Base-by-base conservation (phyloP, 768 basidiomycete species). In the Leccinum incarnatum region DNA sequence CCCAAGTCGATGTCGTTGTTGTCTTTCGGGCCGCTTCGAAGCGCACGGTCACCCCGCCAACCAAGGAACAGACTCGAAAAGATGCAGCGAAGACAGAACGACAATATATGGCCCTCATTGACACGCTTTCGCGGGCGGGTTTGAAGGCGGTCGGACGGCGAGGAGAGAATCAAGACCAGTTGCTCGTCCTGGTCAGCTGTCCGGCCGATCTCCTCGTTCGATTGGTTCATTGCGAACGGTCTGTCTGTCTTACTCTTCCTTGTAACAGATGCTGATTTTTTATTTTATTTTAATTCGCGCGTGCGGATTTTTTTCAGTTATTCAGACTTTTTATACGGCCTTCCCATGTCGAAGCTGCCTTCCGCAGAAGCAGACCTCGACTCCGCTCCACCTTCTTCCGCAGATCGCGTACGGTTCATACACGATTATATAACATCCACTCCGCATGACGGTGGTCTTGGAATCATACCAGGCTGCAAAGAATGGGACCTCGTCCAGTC, bases 401-500 rank as follows among this genome's bases (percentile, higher is more conserved):
- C 91, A 1, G 89, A 94, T 67, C 83, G 88, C n/a, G 76, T 95
- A 21, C 85, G 93, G n/a, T 82, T 93, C 30, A 80, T 93, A 0
- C 79, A 94, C 66, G 69, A 79, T 7, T 88, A 87, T 69, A 77
- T 95, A 59, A 85, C 91, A 3, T 83, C 88, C 1, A 83, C 83
- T 0, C 77, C 79, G 0, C 67, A 77, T n/a, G 94, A 95, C 54
- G 88, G 92, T 10, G 95, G 94, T 5, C 81, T 96, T 2, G 93
- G 91, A 1, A 84, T 98, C 51, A 83, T 86, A 8, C 87, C 91
- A 2, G 84, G 82, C 14, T 78, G 84, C 23, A 73, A 80, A 14
- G 82, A 85, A 54, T 98, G 93, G 92, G 81, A 86, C 62, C 83
- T 90, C 52, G 82, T 97, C 8, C 86, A 92, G 65, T 85, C 86